Evolutionary conservation across 1,284 basidiomycete genomes (phyloP), one percentile per base, ranked within the genome.

Genomic region (Leccinum pallidistipes): DNA sequence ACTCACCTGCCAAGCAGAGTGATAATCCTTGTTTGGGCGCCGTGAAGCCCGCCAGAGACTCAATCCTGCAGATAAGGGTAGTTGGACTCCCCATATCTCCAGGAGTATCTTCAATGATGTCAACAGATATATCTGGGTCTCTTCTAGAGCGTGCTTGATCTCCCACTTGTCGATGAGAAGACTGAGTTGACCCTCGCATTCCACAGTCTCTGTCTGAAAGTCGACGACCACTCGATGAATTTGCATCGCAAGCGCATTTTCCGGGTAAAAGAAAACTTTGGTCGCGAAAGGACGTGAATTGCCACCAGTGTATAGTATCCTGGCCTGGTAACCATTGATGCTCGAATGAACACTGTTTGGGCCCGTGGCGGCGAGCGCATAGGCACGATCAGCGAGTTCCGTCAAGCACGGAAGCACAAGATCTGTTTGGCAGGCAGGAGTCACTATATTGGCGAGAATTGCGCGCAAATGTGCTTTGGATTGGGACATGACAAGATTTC

Each of bases 161-260:
- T 60, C 57, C 61, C 71, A 60, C 5, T 67, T 59, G 8, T 62
- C 60, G 51, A 69, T 68, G 49, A 60, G n/a, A 12, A 71, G 70
- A 56, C 51, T 56, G 21, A 62, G 57, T 2, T 63, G 65, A 3
- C 61, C 65, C 24, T 69, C 61, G 32, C 58, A 60, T 34, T 59
- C 59, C 0, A 36, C 67, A 0, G 67, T 72, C 55, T 57, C 69
- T 24, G 65, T 52, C n/a, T 63, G 55, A 59, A 69, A 72, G 57
- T 72, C 58, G 57, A 69, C 50, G 16, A 62, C 47, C 11, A 71
- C 63, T 29, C 62, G 61, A 21, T 57, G 57, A n/a, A 52, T 24
- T 7, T 61, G 61, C 64, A 60, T 52, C 27, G 52, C 29, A 9
- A 64, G 58, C 24, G 36, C 29, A 8, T 49, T 60, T 34, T 12